These are phyloP conservation scores for Phytopythium litorale DNA, from an alignment of 352 stramenopile species.

Conservation along the genomic window DNA sequence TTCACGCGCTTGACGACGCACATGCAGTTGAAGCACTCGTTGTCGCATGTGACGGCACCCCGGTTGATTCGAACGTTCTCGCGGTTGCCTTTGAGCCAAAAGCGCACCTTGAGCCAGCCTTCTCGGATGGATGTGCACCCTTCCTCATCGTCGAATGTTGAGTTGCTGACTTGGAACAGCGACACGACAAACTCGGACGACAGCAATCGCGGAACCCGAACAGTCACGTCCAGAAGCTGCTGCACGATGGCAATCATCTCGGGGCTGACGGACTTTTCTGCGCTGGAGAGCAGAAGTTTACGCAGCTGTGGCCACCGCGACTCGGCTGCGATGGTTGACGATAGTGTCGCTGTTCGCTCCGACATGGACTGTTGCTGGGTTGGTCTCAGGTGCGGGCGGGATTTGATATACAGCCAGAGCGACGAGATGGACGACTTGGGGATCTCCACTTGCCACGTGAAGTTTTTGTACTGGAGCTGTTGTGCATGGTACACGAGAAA, in stretches of 20 bases:
- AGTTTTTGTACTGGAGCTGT: slow-evolving; percentile 44
- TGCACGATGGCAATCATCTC: slow-evolving; percentile 82
- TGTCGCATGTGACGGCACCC: slow-evolving; percentile 71
- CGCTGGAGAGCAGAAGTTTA: slow-evolving; percentile 75
- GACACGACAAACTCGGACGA: slow-evolving; percentile 67
- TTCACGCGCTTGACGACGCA: slow-evolving; percentile 84
- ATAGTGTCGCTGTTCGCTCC: not conserved
- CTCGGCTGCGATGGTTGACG: not conserved
- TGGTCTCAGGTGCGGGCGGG: slow-evolving; percentile 6
- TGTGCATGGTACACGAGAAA: too few relatives aligned
- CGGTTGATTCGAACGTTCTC: slow-evolving; percentile 85
- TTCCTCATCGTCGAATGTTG: slow-evolving; percentile 75
- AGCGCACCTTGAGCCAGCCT: slow-evolving; percentile 78
- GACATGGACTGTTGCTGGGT: not conserved
- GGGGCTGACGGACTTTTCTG: slow-evolving; percentile 63
- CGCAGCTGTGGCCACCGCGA: slow-evolving; percentile 62
- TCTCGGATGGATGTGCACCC: slow-evolving; percentile 72
- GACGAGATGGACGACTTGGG: slow-evolving; percentile 46
- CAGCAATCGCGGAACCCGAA: slow-evolving; percentile 58
- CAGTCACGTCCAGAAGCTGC: slow-evolving; percentile 61
- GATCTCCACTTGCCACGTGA: slow-evolving; percentile 59
- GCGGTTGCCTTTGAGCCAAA: slow-evolving; percentile 82
- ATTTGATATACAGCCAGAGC: slow-evolving; percentile 69
- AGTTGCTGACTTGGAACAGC: slow-evolving; percentile 82
- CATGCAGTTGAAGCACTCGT: slow-evolving; percentile 89